phyloP scores from a whole-genome alignment of 331 rosid genomes.

The Quercus lobata region DNA sequence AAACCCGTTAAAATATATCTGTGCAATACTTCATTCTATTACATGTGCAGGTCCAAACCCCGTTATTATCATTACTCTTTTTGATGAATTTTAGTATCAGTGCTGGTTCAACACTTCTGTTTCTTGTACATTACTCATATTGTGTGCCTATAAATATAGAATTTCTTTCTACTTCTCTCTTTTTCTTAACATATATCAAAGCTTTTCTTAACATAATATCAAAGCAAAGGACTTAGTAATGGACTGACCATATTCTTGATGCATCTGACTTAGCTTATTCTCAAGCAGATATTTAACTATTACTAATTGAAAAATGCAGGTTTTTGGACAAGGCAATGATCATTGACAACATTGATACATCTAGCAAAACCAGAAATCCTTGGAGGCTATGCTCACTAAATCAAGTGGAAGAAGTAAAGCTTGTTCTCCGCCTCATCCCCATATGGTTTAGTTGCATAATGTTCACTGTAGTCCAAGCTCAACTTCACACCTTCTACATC shows the following conservation, averaged over 20 bases:
- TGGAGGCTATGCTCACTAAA: conserved; percentile 52
- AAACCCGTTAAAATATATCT: too few relatives aligned
- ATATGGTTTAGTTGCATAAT: conserved; percentile 51
- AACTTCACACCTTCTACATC: conserved; percentile 39
- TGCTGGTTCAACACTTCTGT: too few relatives aligned
- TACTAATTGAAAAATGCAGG: conserved; percentile 5
- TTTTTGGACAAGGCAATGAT: conserved; percentile 51
- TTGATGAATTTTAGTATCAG: too few relatives aligned
- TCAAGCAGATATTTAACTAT: background rate
- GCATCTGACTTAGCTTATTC: too few relatives aligned
- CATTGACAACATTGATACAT: conserved; percentile 35
- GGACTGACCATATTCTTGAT: too few relatives aligned
- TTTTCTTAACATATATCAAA: background rate
- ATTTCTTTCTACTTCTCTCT: background rate
- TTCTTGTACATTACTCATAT: too few relatives aligned
- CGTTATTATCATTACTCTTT: too few relatives aligned
- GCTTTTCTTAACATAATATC: background rate
- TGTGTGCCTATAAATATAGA: too few relatives aligned
- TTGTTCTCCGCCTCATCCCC: conserved; percentile 51
- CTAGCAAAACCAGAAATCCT: conserved; percentile 41
- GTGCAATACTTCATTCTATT: too few relatives aligned
- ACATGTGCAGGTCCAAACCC: too few relatives aligned
- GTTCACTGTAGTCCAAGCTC: conserved; percentile 33
- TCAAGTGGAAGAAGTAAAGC: conserved; percentile 66
- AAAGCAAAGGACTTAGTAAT: too few relatives aligned